These are phyloP conservation scores for Aspergillus candidus DNA, from an alignment of 2,329 filamentous ascomycete species.

Conservation along the genomic window DNA sequence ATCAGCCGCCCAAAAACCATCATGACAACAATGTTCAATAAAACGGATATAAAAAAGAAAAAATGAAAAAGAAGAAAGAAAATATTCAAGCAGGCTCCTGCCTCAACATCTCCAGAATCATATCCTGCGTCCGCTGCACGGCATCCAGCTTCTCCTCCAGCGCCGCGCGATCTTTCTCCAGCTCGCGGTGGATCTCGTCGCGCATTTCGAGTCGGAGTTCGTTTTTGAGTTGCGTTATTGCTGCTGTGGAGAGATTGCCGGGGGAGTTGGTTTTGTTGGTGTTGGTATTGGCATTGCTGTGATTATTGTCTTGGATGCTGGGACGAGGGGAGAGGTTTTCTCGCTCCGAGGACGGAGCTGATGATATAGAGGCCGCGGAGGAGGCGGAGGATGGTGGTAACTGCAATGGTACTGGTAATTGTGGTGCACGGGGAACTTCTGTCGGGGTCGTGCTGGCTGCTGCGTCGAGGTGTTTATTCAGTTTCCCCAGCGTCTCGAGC, in stretches of 20 bases:
- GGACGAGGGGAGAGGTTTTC: too few species aligned
- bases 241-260: not conserved
- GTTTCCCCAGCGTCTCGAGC: slow-evolving; percentile 31
- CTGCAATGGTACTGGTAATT: slow-evolving; percentile 21
- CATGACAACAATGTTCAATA: not conserved
- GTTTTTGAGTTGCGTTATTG: slow-evolving; percentile 24
- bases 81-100: slow-evolving; percentile 25
- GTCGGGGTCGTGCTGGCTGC: slow-evolving; percentile 1
- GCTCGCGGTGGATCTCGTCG: slow-evolving; percentile 27
- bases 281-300: too few species aligned
- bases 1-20: too few species aligned
- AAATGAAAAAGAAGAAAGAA: slow-evolving; percentile 6
- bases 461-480: slow-evolving; percentile 33
- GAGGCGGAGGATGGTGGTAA: slow-evolving; percentile 5
- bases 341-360: too few species aligned
- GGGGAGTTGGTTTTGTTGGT: too few species aligned
- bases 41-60: slow-evolving; percentile 1
- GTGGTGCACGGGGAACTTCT: slow-evolving; percentile 9
- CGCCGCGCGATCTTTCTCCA: slow-evolving; percentile 27
- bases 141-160: slow-evolving; percentile 33
- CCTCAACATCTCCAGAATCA: slow-evolving; percentile 37
- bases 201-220: slow-evolving; percentile 31
- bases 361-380: not conserved
- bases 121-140: slow-evolving; percentile 35
- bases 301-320: too few species aligned